These are phyloP conservation scores for Glycine tomentella DNA, from an alignment of 306 rosid species.

Conservation along the genomic window DNA sequence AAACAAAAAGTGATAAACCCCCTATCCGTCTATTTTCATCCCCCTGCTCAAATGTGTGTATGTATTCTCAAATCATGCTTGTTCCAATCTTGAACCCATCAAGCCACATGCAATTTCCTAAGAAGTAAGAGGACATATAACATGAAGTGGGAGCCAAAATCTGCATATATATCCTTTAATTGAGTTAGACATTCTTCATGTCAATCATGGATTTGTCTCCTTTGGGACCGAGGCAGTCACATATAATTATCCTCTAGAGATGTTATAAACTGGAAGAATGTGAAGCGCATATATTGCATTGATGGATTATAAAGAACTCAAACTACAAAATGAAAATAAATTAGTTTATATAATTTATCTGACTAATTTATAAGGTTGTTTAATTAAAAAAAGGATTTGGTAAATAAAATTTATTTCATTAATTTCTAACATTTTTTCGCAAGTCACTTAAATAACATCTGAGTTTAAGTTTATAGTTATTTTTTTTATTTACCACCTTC, in stretches of 20 bases:
- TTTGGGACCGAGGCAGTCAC: not conserved
- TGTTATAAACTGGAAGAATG: not conserved
- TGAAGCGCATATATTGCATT: not conserved
- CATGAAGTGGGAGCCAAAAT: slow-evolving; percentile 50
- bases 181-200: slow-evolving; percentile 22
- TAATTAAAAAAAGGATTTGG: not conserved
- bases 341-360: not conserved
- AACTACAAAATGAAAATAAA: not conserved
- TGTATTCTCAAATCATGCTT: not conserved
- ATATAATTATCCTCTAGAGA: not conserved
- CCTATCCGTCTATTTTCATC: slow-evolving; percentile 1
- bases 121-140: slow-evolving; percentile 48
- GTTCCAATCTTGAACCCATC: slow-evolving; percentile 1
- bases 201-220: slow-evolving; percentile 25
- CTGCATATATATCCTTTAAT: not conserved
- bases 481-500: too few species aligned
- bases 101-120: slow-evolving; percentile 19
- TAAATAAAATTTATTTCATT: not conserved
- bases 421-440: not conserved
- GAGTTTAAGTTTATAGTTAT: not conserved
- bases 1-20: slow-evolving; percentile 23
- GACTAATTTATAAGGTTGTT: not conserved
- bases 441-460: not conserved
- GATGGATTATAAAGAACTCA: not conserved
- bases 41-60: not conserved